Percentiles rank a stretch among this genome's conserved stretches.
Conservation (phyloP, 2,329 filamentous ascomycete species). For the Monosporascus sp. region DNA sequence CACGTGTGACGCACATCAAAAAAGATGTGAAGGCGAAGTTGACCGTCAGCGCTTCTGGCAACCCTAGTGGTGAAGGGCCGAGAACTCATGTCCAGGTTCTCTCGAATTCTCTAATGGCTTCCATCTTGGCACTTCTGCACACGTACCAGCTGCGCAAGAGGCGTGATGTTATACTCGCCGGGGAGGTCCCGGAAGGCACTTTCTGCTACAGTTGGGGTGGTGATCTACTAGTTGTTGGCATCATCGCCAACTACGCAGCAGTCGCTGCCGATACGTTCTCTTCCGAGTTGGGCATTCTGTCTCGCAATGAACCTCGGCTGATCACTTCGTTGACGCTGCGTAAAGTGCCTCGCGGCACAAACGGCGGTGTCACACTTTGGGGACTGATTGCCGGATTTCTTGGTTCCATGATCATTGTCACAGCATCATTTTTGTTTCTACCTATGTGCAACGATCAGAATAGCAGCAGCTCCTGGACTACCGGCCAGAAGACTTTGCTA, state of each 20-base stretch:
- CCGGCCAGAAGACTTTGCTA: slow-evolving; percentile 39
- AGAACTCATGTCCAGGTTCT: slow-evolving; percentile 84
- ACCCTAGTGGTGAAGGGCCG: slow-evolving; percentile 72
- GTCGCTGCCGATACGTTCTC: slow-evolving; percentile 92
- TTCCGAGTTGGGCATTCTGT: slow-evolving; percentile 90
- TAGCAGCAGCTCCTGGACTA: slow-evolving; percentile 43
- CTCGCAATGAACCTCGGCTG: slow-evolving; percentile 68
- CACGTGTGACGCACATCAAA: slow-evolving; percentile 81
- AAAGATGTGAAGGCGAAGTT: slow-evolving; percentile 78
- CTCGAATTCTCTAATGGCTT: slow-evolving; percentile 79
- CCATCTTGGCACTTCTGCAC: slow-evolving; percentile 56
- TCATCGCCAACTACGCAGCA: slow-evolving; percentile 81
- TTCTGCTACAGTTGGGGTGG: slow-evolving; percentile 58
- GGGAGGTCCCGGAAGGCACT: slow-evolving; percentile 28
- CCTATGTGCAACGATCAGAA: slow-evolving; percentile 58
- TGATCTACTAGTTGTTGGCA: slow-evolving; percentile 59
- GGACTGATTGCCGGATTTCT: slow-evolving; percentile 70
- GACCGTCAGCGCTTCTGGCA: slow-evolving; percentile 71
- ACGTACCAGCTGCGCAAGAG: slow-evolving; percentile 53
- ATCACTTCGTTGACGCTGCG: slow-evolving; percentile 77
- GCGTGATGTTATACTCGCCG: slow-evolving; percentile 32
- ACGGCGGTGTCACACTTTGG: slow-evolving; percentile 78
- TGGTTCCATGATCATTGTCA: slow-evolving; percentile 68
- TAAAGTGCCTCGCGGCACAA: slow-evolving; percentile 83
- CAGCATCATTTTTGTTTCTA: slow-evolving; percentile 59